Base-by-base conservation (phyloP, 768 basidiomycete genomes). In the Boletus tomentosulus region DNA sequence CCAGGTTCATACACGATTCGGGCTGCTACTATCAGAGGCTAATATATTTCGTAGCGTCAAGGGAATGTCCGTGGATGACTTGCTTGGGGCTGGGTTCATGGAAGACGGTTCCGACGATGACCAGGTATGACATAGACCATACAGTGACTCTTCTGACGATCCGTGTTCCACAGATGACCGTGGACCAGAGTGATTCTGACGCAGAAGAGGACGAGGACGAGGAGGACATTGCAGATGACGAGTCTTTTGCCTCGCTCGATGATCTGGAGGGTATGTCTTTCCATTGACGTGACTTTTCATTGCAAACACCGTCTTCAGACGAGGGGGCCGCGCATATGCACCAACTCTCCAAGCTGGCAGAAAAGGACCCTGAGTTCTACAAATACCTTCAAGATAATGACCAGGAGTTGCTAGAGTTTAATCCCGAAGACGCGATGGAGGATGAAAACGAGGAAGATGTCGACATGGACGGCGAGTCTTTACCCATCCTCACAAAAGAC, bases 301-400 rank as follows among this genome's bases (percentile, higher is more conserved):
- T n/a, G 25, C 52, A 38, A 59, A 37, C 31, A 38, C 47, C 25
- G 44, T 24, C 24, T 41, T 28, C 66, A 86, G 89, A 87, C 50
- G 87, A 89, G 52, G 91, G 87, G 24, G 75, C 76, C 49, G 71
- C 76, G 5, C 96, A 98, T 75, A 73, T 92, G 55, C 70, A 84
- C 43, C 89, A 96, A 51, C 80, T 99, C 13, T 85, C 89, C 37
- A 86, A 89, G 65, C 81, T 99, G 34, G 91, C 91, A 2, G 89
- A 96, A 71, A 93, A 92, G 68, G 96, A 99, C 69, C 96, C 96
- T n/a, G 96, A 97, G 66, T 99, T 98, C 74, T 99, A 84, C 86
- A 92, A 95, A 72, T 99, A 95, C 67, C 78, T 99, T 2, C 87
- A 95, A 74, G 92, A 98, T 72, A 94, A 99, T 65, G 97, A 99